These are phyloP conservation scores for Fusarium nelsonii DNA, from an alignment of 2,329 filamentous ascomycete genomes.

Conservation along the genomic window DNA sequence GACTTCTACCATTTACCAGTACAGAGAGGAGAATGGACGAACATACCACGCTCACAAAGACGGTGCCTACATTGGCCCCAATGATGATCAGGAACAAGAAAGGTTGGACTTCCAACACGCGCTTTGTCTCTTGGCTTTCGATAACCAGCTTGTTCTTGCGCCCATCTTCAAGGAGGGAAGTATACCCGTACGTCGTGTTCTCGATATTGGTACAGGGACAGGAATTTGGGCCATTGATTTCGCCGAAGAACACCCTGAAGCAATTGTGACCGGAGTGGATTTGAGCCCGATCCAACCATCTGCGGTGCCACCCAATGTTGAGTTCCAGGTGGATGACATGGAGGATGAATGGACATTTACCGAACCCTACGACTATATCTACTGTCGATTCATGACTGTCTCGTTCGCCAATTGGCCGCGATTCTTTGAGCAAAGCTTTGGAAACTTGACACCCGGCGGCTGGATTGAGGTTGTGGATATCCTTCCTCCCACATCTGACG, in stretches of 20 bases:
- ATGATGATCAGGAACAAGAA: constrained; percentile 25
- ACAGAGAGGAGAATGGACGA: constrained; percentile 45
- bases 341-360: constrained; percentile 44
- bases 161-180: constrained; percentile 17
- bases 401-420: constrained; percentile 35
- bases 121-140: constrained; percentile 46
- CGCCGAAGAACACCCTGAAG: constrained; percentile 35
- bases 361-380: constrained; percentile 45
- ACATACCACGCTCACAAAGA: constrained; percentile 49
- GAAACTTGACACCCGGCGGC: constrained; percentile 39
- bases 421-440: constrained; percentile 39
- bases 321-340: constrained; percentile 45
- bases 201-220: constrained; percentile 46
- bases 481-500: constrained; percentile 12
- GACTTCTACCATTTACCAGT: constrained; percentile 35
- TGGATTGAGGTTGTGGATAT: constrained; percentile 45
- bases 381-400: constrained; percentile 39
- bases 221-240: constrained; percentile 48
- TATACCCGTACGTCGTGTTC: constrained; percentile 26
- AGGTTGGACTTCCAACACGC: constrained; percentile 40
- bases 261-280: constrained; percentile 35
- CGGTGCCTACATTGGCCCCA: constrained; percentile 23
- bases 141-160: constrained; percentile 39
- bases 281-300: constrained; percentile 39
- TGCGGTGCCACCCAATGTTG: constrained; percentile 40